Percentiles rank a stretch among this genome's conserved stretches.
Conservation (phyloP, 1,284 basidiomycete genomes). For the Pascua guehoae region DNA sequence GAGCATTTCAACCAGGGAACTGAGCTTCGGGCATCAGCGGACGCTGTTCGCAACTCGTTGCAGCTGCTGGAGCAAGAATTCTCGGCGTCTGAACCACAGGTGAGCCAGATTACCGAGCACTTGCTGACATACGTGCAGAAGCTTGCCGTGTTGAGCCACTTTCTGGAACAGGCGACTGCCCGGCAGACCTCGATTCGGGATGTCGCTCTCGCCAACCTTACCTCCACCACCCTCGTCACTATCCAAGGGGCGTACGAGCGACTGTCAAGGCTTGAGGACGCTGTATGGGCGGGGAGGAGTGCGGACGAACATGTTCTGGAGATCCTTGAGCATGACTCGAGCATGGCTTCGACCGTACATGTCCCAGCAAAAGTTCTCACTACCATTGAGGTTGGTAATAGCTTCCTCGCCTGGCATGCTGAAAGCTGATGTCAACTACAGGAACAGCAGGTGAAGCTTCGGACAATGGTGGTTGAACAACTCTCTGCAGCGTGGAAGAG, state of each 20-base stretch:
- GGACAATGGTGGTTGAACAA: slow-evolving; percentile 12
- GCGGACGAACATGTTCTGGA: slow-evolving; percentile 26
- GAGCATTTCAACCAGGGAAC: no score
- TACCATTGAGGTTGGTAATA: no score
- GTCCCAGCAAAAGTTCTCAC: no score
- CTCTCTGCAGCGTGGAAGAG: slow-evolving; percentile 21
- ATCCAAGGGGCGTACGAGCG: slow-evolving; percentile 12
- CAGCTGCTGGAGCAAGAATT: no score
- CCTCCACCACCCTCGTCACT: slow-evolving; percentile 8
- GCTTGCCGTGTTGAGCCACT: background rate
- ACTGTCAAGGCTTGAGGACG: slow-evolving; percentile 28
- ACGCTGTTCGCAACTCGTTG: no score
- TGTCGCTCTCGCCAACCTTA: background rate
- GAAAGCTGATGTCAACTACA: background rate
- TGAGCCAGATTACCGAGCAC: background rate
- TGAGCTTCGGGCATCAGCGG: no score
- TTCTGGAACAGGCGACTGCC: background rate
- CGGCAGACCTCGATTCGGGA: background rate
- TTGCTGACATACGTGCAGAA: background rate
- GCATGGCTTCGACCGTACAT: no score
- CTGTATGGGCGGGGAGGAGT: slow-evolving; percentile 30
- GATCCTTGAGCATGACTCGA: slow-evolving; percentile 10
- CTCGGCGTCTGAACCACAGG: no score
- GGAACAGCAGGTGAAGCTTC: background rate
- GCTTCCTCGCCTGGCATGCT: background rate